Percentiles rank a stretch among this genome's conserved stretches.
phyloP scores from a whole-genome alignment of 192 early-diverging fungal species.

The Coemansia sp. region DNA sequence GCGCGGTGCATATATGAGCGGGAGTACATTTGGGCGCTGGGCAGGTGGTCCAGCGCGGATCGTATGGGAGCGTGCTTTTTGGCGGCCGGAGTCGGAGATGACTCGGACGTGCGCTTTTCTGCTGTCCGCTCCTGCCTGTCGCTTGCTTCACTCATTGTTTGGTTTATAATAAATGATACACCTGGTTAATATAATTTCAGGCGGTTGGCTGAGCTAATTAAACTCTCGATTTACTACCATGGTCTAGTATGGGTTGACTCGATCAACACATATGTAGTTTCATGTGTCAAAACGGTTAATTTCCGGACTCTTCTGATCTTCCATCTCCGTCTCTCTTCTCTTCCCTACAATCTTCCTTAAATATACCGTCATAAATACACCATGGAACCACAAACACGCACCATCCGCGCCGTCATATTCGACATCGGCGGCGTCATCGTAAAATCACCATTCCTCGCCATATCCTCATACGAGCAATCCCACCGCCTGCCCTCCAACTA shows the following conservation, averaged over 20 bases:
- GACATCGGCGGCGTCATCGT: conserved; percentile 86
- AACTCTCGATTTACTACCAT: too few relatives aligned
- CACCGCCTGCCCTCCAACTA: conserved; percentile 73
- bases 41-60: conserved; percentile 64
- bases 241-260: too few relatives aligned
- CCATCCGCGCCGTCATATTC: conserved; percentile 72
- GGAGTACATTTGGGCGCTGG: conserved; percentile 90
- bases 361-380: background rate
- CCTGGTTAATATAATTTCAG: too few relatives aligned
- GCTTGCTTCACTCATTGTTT: background rate
- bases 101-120: background rate
- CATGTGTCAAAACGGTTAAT: too few relatives aligned
- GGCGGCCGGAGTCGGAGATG: background rate
- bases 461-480: conserved; percentile 63
- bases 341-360: background rate
- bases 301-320: too few relatives aligned
- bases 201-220: too few relatives aligned
- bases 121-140: background rate
- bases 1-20: conserved; percentile 95
- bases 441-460: conserved; percentile 74
- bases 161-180: too few relatives aligned
- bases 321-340: background rate
- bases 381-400: background rate
- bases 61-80: too few relatives aligned
- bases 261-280: too few relatives aligned